These are phyloP conservation scores for Leucocoprinus leucothites DNA, from an alignment of 768 basidiomycete genomes.

Conservation along the genomic window DNA sequence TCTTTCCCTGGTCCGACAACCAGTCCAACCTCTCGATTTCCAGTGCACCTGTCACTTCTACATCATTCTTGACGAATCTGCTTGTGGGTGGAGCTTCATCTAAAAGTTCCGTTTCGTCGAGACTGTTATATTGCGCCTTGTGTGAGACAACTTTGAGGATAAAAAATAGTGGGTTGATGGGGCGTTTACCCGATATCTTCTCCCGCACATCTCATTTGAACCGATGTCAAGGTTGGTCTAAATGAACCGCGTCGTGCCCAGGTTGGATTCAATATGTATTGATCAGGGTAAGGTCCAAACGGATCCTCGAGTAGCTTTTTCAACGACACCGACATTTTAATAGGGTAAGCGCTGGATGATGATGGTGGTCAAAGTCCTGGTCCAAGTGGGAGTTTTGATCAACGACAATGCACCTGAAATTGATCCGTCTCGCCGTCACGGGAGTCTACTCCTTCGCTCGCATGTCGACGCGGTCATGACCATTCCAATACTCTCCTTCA, in stretches of 20 bases:
- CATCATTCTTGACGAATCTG: constrained; percentile 21
- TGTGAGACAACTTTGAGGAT: background rate
- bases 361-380: too few species aligned
- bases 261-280: constrained; percentile 17
- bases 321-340: background rate
- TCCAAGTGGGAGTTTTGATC: too few species aligned
- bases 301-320: constrained; percentile 6
- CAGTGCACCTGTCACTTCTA: constrained; percentile 52
- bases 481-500: constrained; percentile 38
- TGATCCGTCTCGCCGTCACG: too few species aligned
- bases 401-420: too few species aligned
- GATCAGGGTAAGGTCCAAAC: constrained; percentile 23
- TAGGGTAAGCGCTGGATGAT: too few species aligned
- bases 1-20: constrained; percentile 45
- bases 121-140: constrained; percentile 27
- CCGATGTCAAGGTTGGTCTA: constrained; percentile 15
- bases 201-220: constrained; percentile 18
- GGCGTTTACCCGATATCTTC: constrained; percentile 7
- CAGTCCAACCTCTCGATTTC: constrained; percentile 42
- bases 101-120: constrained; percentile 46
- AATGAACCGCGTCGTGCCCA: constrained; percentile 16
- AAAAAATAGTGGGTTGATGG: background rate
- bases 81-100: constrained; percentile 22
- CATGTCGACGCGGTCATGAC: constrained; percentile 17
- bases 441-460: too few species aligned